Evolutionary conservation across 108 stramenopile species (phyloP), one percentile per base, ranked within the genome.

Genomic region (Mayamaea pseudoterrestris): DNA sequence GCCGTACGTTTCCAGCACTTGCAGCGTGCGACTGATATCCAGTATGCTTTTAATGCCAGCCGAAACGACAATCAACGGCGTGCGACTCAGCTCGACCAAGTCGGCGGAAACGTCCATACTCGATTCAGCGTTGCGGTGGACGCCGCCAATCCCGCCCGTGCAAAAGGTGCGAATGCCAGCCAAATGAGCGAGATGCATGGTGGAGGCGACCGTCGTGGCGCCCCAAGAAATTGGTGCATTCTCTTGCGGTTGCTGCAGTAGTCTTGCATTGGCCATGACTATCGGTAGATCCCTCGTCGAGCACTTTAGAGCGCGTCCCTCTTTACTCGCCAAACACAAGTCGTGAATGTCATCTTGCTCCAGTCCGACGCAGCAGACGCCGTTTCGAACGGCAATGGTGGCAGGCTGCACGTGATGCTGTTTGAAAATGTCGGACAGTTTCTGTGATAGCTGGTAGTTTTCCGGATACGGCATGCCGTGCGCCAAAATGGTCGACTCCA

Each of bases 381-480:
- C 95, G 50, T 94, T 55, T 37, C 78, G 52, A 5, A 98, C 44
- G 21, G 94, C 95, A 41, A 95, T 71, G 14, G 97, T 98, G 13
- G 94, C 94, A 2, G 97, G 97, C 20, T 73, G 69, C 7, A 90
- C 93, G 9, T 93, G 94, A 47, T 81, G 25, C 3, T 31, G 14
- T 12, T 74, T 55, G 18, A 89, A 39, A 13, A 83, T 80, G 30
- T 34, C 5, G 47, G 78, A 78, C 3, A 89, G 61, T 21, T 76
- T 76, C 24, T 54, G 49, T 2, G 93, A 94, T 34, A 87, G 54
- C 39, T 90, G 49, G n/a, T 94, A 53, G 46, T 99, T 99, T 41
- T 95, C 65, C 6, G 98, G 98, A 60, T 71, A 98, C 4, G 98
- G 98, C 93, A 99, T 94, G 1, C 98, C 98, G 61, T 99, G 96